Evolutionary conservation across 331 rosid genomes (phyloP), one percentile per base, ranked within the genome.

Genomic region (Arachis monticola): DNA sequence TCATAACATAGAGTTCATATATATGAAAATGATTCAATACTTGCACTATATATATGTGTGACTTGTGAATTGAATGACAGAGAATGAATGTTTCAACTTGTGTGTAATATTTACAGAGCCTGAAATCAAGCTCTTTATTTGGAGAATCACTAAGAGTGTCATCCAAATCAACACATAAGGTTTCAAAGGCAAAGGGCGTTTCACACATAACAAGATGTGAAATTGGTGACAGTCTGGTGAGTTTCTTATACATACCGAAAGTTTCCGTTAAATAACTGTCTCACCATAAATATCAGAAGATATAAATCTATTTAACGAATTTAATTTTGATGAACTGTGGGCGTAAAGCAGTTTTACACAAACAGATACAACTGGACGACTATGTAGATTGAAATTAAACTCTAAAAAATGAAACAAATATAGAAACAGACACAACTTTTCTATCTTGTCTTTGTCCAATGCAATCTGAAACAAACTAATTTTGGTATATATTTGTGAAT

Each of bases 181-280:
- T 84, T 78, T 85, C 87, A 3, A 90, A 81, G 88, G 14, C 89
- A 46, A 90, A 71, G 81, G 77, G 58, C 64, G 57, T 76, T 59
- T 84, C 93, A 60, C 42, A 76, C n/a, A 70, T 79, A 60, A 86
- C 96, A 52, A 90, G 85, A 88, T 88, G 97, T 59, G 97, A 77
- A 75, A 86, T 92, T 77, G 99, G 97, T 1, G 99, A 95, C 76
- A 87, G 93, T 82, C 60, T 92, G 96, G 99, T 90, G 74, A 86
- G 97, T 77, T 55, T 2, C 6, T 64, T 56, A 5, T 10, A n/a
- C n/a, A n/a, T n/a, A n/a, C n/a, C n/a, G n/a, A n/a, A n/a, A n/a
- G n/a, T n/a, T n/a, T n/a, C n/a, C n/a, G n/a, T n/a, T n/a, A n/a
- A n/a, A n/a, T n/a, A n/a, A n/a, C n/a, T n/a, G n/a, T n/a, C n/a